Evolutionary conservation across 2,329 filamentous ascomycete genomes (phyloP), one percentile per base, ranked within the genome.

Genomic region (Aspergillus pseudoglaucus): DNA sequence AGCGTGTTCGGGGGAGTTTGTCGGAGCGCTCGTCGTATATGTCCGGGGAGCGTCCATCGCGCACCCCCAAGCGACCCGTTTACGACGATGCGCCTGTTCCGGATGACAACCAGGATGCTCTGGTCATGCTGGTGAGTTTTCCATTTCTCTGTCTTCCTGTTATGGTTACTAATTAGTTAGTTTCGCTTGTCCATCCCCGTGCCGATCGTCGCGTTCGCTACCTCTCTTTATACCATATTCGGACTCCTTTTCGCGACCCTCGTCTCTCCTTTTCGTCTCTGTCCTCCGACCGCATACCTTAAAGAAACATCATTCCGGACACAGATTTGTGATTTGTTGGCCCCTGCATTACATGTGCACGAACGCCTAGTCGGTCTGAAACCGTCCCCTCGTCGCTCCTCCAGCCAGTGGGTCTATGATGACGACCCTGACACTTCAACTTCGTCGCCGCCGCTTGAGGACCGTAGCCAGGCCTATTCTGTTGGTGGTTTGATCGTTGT

Each of bases 121-220:
- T 73, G 15, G 60, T 71, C 53, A 69, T 75, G 54, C 56, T 75
- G 53, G 72, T 75, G 50, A 53, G 61, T 25, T 20, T 20, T 20
- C 10, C 33, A 17, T 35, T 17, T 6, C 32, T 3, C 15, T 9
- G n/a, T 17, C n/a, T 2, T 6, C 14, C 14, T 17, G 10, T 30
- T 30, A 30, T 30, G 10, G 25, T 30, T 30, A 12, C 4, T 30
- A 12, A 30, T 30, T 12, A 4, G 25, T 30, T 30, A 77, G 76
- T 69, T 81, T 54, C 79, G 75, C 57, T 70, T 81, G 32, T 78
- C 77, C 17, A 63, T 70, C 20, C 74, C 79, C 14, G 76, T 78
- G 53, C 76, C 77, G 10, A 58, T 80, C 6, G 72, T 82, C 55
- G 80, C 79, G 45, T 57, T 79, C 27, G 60, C 73, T 52, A 76